These are phyloP conservation scores for Phlyctochytrium planicorne DNA, from an alignment of 192 early-diverging fungal genomes.

Conservation along the genomic window DNA sequence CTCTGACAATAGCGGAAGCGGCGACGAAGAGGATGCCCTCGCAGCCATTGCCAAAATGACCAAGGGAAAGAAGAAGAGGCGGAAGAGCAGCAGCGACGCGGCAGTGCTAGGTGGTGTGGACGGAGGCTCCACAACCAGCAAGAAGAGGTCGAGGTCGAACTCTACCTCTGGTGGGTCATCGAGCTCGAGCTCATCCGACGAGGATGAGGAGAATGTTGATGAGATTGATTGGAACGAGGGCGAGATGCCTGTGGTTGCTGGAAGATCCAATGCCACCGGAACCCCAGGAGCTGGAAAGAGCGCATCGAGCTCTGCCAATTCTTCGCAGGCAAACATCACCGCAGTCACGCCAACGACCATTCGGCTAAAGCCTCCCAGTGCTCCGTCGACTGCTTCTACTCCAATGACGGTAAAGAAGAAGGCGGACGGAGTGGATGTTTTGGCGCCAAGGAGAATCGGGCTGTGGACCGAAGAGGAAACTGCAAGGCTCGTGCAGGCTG, in stretches of 20 bases:
- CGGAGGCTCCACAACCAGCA: neutral
- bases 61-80: neutral
- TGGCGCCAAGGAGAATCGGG: neutral
- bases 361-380: neutral
- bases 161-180: neutral
- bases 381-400: neutral
- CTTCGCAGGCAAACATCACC: too few species aligned
- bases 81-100: too few species aligned
- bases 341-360: neutral
- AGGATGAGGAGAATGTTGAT: neutral
- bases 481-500: neutral
- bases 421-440: neutral
- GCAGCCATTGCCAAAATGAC: neutral
- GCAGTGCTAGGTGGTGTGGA: too few species aligned
- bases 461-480: slow-evolving; percentile 1
- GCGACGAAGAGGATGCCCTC: neutral
- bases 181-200: neutral
- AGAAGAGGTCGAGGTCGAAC: neutral
- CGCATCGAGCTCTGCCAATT: neutral
- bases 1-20: neutral
- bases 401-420: neutral
- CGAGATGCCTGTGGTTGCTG: neutral
- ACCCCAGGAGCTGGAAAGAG: neutral
- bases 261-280: neutral
- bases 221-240: slow-evolving; percentile 1